Base-by-base conservation (phyloP, 768 basidiomycete genomes). In the Trametes maxima region DNA sequence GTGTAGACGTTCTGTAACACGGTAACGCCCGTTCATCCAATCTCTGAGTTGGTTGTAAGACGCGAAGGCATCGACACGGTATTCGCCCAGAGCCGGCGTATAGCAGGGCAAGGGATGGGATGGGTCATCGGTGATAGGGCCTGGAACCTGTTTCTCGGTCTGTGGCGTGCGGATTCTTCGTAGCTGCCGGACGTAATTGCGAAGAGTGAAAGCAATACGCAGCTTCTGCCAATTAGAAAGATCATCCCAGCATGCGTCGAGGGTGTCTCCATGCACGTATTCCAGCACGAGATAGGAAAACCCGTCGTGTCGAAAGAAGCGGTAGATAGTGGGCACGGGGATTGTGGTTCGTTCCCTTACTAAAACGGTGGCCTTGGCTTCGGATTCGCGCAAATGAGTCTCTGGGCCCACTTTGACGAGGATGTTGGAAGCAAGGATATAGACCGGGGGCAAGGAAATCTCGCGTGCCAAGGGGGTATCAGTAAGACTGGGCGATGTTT, bases 131-230 rank as follows among this genome's bases (percentile, higher is more conserved):
- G 56, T 53, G 46, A 57, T 47, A 12, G 60, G 60, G 6, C 61
- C 61, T 11, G 56, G 62, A 24, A 57, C 45, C 5, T 48, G 47
- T 3, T 28, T 45, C 12, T 49, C 54, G 39, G 48, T 48, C 22
- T 60, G 59, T 7, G 58, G 60, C 17, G 63, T 57, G 25, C 39
- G 60, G 33, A 69, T 57, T 5, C 49, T 53, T 17, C 59, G 66
- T 11, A 69, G 37, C 40, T 67, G 59, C 28, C 33, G 52, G 35
- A 69, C 39, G 49, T 65, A 61, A 19, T 52, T 45, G 22, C 65
- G 65, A n/a, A 68, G 47, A 8, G 42, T 62, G 52, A 54, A 64
- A 11, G 60, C 56, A 39, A 62, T 53, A 46, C 54, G 58, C 17
- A 68, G 21, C 45, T 49, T 47, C 42, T 47, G 35, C 60, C 62